A percentile compares a stretch with the other conserved stretches of the same genome.
phyloP scores from a whole-genome alignment of 192 early-diverging fungal genomes.

The Thoreauomyces humboldtii region DNA sequence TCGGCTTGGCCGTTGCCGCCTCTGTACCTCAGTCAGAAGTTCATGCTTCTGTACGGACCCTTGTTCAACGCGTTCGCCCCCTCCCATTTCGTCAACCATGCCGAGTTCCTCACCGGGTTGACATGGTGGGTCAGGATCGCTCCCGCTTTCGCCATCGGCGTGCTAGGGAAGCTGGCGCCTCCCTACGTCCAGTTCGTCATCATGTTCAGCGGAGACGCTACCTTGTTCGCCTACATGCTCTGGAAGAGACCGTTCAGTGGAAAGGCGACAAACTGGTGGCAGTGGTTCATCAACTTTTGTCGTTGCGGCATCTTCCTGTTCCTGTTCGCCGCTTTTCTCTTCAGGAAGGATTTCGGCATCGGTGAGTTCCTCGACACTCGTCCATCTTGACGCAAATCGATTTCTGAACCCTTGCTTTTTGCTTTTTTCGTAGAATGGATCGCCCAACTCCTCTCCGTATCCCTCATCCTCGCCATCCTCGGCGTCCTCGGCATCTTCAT shows the following conservation, averaged over 20 bases:
- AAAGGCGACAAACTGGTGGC: conserved; percentile 14
- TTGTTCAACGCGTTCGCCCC: conserved; percentile 21
- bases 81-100: conserved; percentile 13
- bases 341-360: not conserved
- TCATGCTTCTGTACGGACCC: conserved; percentile 26
- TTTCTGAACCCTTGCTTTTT: not conserved
- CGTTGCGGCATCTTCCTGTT: conserved; percentile 2
- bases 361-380: not conserved
- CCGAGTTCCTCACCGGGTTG: conserved; percentile 14
- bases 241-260: conserved; percentile 14
- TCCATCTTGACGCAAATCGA: not conserved
- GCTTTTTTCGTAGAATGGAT: conserved; percentile 16
- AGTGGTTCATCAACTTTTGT: conserved; percentile 9
- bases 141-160: conserved; percentile 14
- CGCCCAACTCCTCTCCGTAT: not conserved
- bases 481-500: conserved; percentile 16
- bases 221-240: conserved; percentile 9
- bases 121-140: conserved; percentile 21
- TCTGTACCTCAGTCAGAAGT: conserved; percentile 14
- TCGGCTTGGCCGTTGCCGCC: conserved; percentile 20
- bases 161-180: conserved; percentile 16
- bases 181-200: conserved; percentile 18
- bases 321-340: conserved; percentile 5
- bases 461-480: conserved; percentile 4
- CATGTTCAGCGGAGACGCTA: conserved; percentile 11